These are phyloP conservation scores for Chalaropsis ovoidea DNA, from an alignment of 2,329 filamentous ascomycete genomes.

Conservation along the genomic window DNA sequence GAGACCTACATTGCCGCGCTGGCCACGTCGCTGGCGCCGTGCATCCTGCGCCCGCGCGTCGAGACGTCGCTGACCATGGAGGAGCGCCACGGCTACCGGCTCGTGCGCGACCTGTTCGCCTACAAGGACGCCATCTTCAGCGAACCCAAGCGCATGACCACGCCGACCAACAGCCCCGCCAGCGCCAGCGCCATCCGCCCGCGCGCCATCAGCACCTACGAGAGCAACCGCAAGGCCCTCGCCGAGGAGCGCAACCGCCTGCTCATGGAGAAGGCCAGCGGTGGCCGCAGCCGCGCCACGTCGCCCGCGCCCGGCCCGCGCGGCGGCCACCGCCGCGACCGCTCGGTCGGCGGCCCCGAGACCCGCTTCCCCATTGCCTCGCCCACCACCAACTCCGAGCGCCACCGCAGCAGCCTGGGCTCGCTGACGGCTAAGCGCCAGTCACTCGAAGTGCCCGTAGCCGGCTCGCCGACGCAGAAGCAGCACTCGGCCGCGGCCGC, in stretches of 20 bases:
- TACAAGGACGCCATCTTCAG: slow-evolving; percentile 94
- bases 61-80: slow-evolving; percentile 91
- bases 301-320: slow-evolving; percentile 57
- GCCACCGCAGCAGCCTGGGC: slow-evolving; percentile 42
- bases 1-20: slow-evolving; percentile 71
- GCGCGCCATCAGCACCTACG: slow-evolving; percentile 85
- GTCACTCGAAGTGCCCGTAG: slow-evolving; percentile 73
- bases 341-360: slow-evolving; percentile 60
- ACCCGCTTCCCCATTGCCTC: slow-evolving; percentile 79
- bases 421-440: slow-evolving; percentile 48
- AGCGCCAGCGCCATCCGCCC: slow-evolving; percentile 48
- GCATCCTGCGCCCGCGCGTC: slow-evolving; percentile 73
- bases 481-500: slow-evolving; percentile 23
- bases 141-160: slow-evolving; percentile 82
- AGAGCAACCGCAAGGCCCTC: slow-evolving; percentile 84
- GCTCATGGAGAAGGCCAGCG: slow-evolving; percentile 56
- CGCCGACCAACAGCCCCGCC: slow-evolving; percentile 54
- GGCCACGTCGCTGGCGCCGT: slow-evolving; percentile 66
- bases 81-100: slow-evolving; percentile 81
- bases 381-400: slow-evolving; percentile 45
- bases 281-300: slow-evolving; percentile 59
- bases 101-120: slow-evolving; percentile 82
- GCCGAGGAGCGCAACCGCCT: slow-evolving; percentile 89
- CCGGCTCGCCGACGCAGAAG: slow-evolving; percentile 25
- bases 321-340: slow-evolving; percentile 62